Base-by-base conservation (phyloP, 768 basidiomycete species). In the Holtermannia corniformis region DNA sequence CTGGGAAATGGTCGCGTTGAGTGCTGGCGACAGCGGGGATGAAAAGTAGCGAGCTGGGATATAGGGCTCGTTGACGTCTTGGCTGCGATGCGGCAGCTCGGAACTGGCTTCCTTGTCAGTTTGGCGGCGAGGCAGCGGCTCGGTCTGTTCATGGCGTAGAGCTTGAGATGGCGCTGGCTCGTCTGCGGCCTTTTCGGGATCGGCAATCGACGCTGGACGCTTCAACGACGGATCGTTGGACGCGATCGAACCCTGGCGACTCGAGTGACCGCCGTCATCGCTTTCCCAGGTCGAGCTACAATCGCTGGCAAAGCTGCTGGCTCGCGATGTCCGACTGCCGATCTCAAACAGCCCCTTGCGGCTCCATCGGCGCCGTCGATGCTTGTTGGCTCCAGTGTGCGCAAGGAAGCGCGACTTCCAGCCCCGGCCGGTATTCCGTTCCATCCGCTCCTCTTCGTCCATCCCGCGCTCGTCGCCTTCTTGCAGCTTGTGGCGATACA, bases 61-160 rank as follows among this genome's bases (percentile, higher is more conserved):
- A 41, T 67, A 67, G 1, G 65, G 65, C 13, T 60, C 51, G 40
- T 67, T 60, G 25, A 63, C 49, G 28, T 67, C 52, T 43, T 64
- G 61, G 46, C 61, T 53, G 24, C 63, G 58, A 40, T 50, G 56
- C 5, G 60, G 60, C 4, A 58, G 32, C 7, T 27, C 21, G 7
- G 32, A 37, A 16, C 32, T 37, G 32, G 10, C 10, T 16, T 37
- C 32, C 16, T 37, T 37, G 10, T 37, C 10, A 7, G 16, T 7
- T 7, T 16, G 32, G 10, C 16, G 7, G 10, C 10, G 7, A 37
- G 32, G 32, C 10, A 37, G 32, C 10, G 32, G 32, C 7, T 37
- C 32, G 16, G 32, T 7, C 32, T 37, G 7, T 37, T 37, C 10
- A 16, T 7, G 32, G 7, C 32, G 32, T 16, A 37, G 32, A 7